Conservation (phyloP, 305 asterid species). For the Fraxinus nigra region DNA sequence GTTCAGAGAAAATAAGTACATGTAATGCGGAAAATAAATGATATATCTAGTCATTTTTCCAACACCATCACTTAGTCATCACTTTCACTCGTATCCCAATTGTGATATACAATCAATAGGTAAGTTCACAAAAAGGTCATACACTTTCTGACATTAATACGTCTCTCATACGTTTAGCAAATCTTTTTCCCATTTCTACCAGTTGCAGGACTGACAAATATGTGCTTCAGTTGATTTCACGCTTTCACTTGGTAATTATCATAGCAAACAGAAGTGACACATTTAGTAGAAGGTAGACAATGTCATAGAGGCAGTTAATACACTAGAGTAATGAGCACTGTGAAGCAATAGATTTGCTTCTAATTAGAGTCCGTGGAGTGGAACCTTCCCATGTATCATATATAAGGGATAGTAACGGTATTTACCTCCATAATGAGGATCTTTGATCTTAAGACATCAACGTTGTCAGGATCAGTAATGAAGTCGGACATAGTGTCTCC, state of each 20-base stretch:
- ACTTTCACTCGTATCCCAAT: neutral
- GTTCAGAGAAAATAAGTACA: neutral
- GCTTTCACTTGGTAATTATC: neutral
- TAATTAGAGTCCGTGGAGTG: conserved; percentile 2
- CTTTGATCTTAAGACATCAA: conserved; percentile 74
- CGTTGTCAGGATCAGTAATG: conserved; percentile 62
- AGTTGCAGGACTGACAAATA: neutral
- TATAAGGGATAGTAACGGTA: conserved; percentile 2
- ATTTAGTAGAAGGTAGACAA: neutral
- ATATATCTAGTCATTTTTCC: neutral
- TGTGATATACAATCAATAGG: neutral
- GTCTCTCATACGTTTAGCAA: conserved; percentile 1
- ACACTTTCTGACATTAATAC: neutral
- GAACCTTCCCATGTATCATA: neutral
- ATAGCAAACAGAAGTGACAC: neutral
- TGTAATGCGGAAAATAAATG: neutral
- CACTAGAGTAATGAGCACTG: neutral
- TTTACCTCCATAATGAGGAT: conserved; percentile 89
- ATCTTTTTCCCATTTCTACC: neutral
- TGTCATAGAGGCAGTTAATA: neutral
- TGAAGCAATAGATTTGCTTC: neutral
- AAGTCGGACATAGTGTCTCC: conserved; percentile 97
- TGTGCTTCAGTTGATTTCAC: conserved; percentile 4
- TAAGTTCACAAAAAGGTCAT: neutral
- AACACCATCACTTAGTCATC: neutral